Conservation (phyloP, 441 rosid genomes). For the California macrophylla region DNA sequence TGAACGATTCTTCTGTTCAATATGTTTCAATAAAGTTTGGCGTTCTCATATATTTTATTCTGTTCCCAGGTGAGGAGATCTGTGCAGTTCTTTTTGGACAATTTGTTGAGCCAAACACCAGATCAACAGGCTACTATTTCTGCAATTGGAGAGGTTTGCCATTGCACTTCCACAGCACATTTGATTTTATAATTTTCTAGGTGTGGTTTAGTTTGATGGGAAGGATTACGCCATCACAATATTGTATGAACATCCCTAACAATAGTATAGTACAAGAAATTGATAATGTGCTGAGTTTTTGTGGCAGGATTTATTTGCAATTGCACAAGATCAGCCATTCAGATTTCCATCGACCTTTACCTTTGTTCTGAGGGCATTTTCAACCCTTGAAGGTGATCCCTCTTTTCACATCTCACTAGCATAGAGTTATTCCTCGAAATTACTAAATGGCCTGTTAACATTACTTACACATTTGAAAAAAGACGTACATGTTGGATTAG, state of each 20-base stretch:
- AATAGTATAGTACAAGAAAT: too few relatives aligned
- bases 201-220: too few relatives aligned
- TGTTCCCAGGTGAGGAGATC: slow-evolving; percentile 75
- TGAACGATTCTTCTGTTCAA: neutral
- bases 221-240: neutral
- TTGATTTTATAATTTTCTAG: too few relatives aligned
- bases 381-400: slow-evolving; percentile 77
- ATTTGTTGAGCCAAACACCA: slow-evolving; percentile 61
- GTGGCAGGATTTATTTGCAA: slow-evolving; percentile 81
- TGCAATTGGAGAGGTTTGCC: slow-evolving; percentile 80
- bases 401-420: slow-evolving; percentile 5
- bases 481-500: too few relatives aligned
- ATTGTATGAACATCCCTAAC: neutral
- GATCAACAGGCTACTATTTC: slow-evolving; percentile 78
- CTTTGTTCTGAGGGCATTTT: slow-evolving; percentile 78
- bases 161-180: neutral
- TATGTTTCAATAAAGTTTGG: neutral
- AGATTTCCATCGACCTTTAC: slow-evolving; percentile 84
- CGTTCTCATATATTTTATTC: neutral
- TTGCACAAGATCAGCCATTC: slow-evolving; percentile 88
- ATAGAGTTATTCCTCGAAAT: neutral
- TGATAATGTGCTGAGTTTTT: neutral
- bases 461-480: too few relatives aligned
- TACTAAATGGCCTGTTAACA: neutral
- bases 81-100: slow-evolving; percentile 81